phyloP scores from a whole-genome alignment of 345 rosid genomes.

The Moricandia arvensis region DNA sequence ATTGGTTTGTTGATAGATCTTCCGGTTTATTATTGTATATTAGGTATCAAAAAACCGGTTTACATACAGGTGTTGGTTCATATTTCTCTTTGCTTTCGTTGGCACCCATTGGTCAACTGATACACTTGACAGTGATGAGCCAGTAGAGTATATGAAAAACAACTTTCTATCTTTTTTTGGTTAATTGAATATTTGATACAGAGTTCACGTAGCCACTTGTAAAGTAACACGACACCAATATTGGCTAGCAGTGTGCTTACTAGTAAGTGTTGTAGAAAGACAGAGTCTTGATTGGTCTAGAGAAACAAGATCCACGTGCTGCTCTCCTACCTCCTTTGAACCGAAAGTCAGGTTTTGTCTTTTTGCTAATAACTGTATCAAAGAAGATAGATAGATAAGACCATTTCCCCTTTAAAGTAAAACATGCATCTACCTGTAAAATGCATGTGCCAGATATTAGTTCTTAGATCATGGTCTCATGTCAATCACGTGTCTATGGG shows the following conservation, averaged over 20 bases:
- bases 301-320: slow-evolving; percentile 36
- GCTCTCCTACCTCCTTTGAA: slow-evolving; percentile 8
- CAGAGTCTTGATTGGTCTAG: slow-evolving; percentile 22
- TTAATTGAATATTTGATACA: neutral
- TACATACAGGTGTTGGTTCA: neutral
- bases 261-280: neutral
- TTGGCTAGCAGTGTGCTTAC: neutral
- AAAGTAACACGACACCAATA: neutral
- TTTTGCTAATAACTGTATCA: slow-evolving; percentile 21
- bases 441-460: slow-evolving; percentile 30
- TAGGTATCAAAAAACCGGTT: neutral
- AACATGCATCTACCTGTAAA: slow-evolving; percentile 32
- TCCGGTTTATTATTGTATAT: neutral
- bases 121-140: neutral
- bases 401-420: slow-evolving; percentile 24
- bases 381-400: slow-evolving; percentile 29
- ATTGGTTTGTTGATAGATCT: neutral
- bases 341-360: slow-evolving; percentile 36
- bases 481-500: slow-evolving; percentile 36
- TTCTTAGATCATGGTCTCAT: slow-evolving; percentile 33
- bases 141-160: neutral
- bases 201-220: neutral
- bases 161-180: neutral
- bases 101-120: neutral
- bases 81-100: neutral